Base-by-base conservation (phyloP, 768 basidiomycete genomes). In the Auricularia heimuer region DNA sequence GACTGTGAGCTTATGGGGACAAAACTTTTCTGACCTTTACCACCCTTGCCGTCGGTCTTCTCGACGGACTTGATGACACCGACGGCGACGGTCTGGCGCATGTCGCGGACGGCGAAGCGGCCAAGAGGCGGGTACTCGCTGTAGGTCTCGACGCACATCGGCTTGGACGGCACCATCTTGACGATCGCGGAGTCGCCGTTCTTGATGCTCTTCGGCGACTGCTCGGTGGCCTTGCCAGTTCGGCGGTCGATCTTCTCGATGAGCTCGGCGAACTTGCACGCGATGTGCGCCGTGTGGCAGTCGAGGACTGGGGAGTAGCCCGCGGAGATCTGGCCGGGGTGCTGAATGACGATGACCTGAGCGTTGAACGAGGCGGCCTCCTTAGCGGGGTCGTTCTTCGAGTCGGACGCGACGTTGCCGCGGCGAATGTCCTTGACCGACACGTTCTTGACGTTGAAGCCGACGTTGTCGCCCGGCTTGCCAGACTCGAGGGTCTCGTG, bases 381-480 rank as follows among this genome's bases (percentile, higher is more conserved):
- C 87, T 95, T 97, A 69, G 95, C 94, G 72, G 97, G 97, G 83
- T 98, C 96, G 81, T 98, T 97, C 92, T 99, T 99, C 73, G 95
- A 94, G 86, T 99, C 97, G 70, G 94, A 97, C 75, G 92, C 92
- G 72, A 98, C 96, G 80, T 98, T 97, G 68, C 97, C 97, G 83
- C 97, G 94, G 75, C 97, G 94, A 74, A 98, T 98, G 83, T 99
- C 97, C 87, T 99, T 99, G 78, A 99, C 96, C 67, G 97, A 98
- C 61, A 99, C 97, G 92, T 97, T 97, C 89, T 95, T 96, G 83
- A 95, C 90, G 88, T 97, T 97, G 87, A 97, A 98, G 71, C 94
- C 93, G 76, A 99, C 96, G 80, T 99, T 99, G 86, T 99, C 97
- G 83, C 97, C 97, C 67, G 97, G 97, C 68, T 82, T 69, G 81